Conservation (phyloP, 2,329 filamentous ascomycete genomes). For the Fusarium denticulatum region DNA sequence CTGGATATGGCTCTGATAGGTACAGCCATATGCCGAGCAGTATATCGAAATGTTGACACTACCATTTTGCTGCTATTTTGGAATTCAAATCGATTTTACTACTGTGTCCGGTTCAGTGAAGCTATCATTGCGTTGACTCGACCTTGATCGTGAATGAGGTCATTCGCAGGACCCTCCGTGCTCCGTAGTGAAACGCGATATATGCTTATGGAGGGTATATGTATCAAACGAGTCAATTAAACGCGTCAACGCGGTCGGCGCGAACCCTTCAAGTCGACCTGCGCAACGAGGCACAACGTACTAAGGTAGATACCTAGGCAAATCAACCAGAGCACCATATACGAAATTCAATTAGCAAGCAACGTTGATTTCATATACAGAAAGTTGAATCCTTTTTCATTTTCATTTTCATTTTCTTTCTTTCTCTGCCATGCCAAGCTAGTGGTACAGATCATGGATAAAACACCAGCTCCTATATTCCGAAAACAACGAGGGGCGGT, state of each 20-base stretch:
- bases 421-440: constrained; percentile 30
- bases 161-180: constrained; percentile 33
- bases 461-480: constrained; percentile 52
- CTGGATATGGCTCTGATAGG: constrained; percentile 55
- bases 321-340: constrained; percentile 13
- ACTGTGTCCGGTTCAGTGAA: background rate
- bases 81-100: background rate
- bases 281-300: background rate
- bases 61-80: constrained; percentile 40
- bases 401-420: background rate
- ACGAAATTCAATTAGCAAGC: constrained; percentile 13
- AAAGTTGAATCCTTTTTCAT: background rate
- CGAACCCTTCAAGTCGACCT: constrained; percentile 3
- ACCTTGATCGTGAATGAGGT: constrained; percentile 44
- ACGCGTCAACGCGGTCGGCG: constrained; percentile 51
- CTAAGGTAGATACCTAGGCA: background rate
- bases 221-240: constrained; percentile 49
- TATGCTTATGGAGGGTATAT: constrained; percentile 40
- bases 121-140: background rate
- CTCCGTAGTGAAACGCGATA: constrained; percentile 16
- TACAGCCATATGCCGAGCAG: constrained; percentile 25
- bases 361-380: background rate
- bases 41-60: constrained; percentile 37
- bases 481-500: constrained; percentile 47
- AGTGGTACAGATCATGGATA: constrained; percentile 47